Evolutionary conservation across 2,329 filamentous ascomycete species (phyloP), one percentile per base, ranked within the genome.

Genomic region (Proliferodiscus dingleyae): DNA sequence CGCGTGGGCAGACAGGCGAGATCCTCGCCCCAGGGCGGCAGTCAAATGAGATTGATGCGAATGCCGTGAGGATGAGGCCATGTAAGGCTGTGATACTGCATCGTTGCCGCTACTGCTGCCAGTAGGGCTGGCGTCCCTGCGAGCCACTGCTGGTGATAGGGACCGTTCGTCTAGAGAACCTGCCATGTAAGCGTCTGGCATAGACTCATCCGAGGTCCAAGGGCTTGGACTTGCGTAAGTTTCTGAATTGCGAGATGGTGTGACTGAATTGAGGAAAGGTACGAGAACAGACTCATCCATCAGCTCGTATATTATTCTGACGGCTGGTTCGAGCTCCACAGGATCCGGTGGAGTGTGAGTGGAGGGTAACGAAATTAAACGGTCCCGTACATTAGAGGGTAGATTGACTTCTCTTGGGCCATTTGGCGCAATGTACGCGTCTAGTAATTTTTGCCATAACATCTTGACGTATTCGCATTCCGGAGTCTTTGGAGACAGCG

Each of bases 251-350:
- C 57, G 56, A 47, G 59, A 47, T 22, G 57, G 53, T 21, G 51
- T 50, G 3, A 63, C 54, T 6, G 61, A 62, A 52, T 95, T 91
- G 43, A 97, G 75, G 63, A 97, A 98, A 0, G 91, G 90, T 1
- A 95, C 83, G 41, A 97, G 74, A 0, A 97, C 87, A 3, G 90
- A 96, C 64, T 97, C 93, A 59, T 95, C 94, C 90, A 98, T 97
- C 45, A 98, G 73, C 57, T 97, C 93, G 65, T 91, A 90, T 32
- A 96, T 87, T 50, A 95, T 94, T 51, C 79, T 78, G 19, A 95
- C 86, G 16, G 93, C 89, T 41, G 87, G 78, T 49, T 94, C 85
- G 13, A 98, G 73, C 44, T 82, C 79, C 32, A 83, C 79, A 1
- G 93, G 90, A 47, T 80, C 70, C 4, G 84, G 85, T 5, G 91